phyloP scores from a whole-genome alignment of 169 alveolate species.

The Theileria annulata region DNA sequence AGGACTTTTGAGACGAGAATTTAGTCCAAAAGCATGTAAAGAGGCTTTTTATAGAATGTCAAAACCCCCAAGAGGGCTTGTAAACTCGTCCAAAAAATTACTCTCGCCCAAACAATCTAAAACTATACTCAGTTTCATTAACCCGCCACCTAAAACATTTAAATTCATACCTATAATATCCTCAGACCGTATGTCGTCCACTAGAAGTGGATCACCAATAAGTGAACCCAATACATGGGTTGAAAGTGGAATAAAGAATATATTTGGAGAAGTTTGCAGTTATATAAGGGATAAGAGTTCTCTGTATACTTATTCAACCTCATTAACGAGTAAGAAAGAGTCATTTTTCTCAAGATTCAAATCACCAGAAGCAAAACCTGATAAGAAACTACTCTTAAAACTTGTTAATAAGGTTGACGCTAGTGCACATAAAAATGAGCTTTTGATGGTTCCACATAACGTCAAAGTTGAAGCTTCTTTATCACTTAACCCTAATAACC shows the following conservation, averaged over 20 bases:
- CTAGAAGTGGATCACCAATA: background rate
- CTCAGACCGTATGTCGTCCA: background rate
- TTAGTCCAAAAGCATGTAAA: slow-evolving; percentile 39
- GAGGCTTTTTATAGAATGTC: slow-evolving; percentile 19
- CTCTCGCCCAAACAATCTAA: slow-evolving; percentile 61
- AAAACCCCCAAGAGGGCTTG: slow-evolving; percentile 59
- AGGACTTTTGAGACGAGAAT: slow-evolving; percentile 52
- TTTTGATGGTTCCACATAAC: slow-evolving; percentile 4
- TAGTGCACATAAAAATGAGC: background rate
- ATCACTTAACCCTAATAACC: background rate
- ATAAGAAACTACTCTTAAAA: slow-evolving; percentile 4
- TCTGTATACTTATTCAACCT: background rate
- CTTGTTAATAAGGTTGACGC: background rate
- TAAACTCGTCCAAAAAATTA: slow-evolving; percentile 53
- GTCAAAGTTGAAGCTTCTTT: slow-evolving; percentile 1
- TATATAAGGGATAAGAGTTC: slow-evolving; percentile 3
- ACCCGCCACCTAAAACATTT: slow-evolving; percentile 37
- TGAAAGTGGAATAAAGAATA: background rate
- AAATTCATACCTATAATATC: slow-evolving; percentile 38
- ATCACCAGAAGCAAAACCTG: background rate
- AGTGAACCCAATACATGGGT: background rate
- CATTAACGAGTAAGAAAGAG: background rate
- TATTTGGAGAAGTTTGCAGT: slow-evolving; percentile 10
- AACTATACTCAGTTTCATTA: slow-evolving; percentile 58
- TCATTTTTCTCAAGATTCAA: background rate